Base-by-base conservation (phyloP, 352 stramenopile species). In the Phytopythium montanum region DNA sequence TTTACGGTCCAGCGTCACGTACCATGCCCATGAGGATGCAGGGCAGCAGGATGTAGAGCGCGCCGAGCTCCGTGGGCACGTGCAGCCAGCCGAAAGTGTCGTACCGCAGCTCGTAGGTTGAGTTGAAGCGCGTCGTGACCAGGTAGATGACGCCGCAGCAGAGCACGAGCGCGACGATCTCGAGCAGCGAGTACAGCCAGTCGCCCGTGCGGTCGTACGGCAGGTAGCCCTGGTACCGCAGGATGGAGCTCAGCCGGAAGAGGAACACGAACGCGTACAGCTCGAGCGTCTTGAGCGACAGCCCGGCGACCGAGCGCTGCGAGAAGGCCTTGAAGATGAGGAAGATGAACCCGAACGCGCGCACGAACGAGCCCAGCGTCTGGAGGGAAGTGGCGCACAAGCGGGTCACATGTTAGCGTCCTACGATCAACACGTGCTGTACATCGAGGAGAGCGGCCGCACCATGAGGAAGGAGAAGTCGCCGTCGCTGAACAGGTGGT, bases 391-490 rank as follows among this genome's bases (percentile, higher is more conserved):
- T 14, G 25, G 31, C 31, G 21, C 14, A 28, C n/a, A 12, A 29
- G 51, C 18, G 41, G 45, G 14, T 16, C 42, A 13, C 6, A 16
- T 36, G 23, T 44, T 28, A 41, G 31, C 36, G 23, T n/a, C 33
- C 19, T 10, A 10, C n/a, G 5, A 14, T 19, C 6, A 19, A 54
- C 9, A 34, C 29, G 48, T 18, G 19, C 29, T 46, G 39, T 53
- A 23, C 28, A 21, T 48, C 12, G 18, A 12, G 23, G 1, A 25
- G 18, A 21, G 14, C n/a, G 29, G 23, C 49, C 61, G 51, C 54
- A 97, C 90, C 93, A 99, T 98, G 16, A 99, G 81, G 71, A 99
- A 99, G 45, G 96, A 99, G 72, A 99, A 99, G 73, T 99, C 97
- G 33, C 96, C 96, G 70, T 98, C 95, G 42, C 92, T 98, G 58